Evolutionary conservation across 257 asterid genomes (phyloP), one percentile per base, ranked within the genome.

Genomic region (Prunella vulgaris): DNA sequence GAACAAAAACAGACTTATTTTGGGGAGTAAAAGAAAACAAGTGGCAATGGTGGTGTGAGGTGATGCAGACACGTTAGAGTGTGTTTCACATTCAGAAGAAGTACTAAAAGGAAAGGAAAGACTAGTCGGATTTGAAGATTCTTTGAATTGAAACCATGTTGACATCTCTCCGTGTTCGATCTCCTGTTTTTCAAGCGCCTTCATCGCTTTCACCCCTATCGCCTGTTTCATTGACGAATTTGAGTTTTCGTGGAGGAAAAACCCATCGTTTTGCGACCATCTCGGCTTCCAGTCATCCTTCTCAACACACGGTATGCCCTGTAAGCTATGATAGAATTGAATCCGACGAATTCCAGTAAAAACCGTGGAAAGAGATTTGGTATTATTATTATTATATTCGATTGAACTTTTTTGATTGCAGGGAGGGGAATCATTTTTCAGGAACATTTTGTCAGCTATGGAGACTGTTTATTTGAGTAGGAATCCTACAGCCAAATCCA

Each of bases 351-450:
- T 18, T 17, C n/a, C n/a, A n/a, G n/a, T n/a, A n/a, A n/a, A n/a
- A n/a, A n/a, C n/a, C n/a, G n/a, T n/a, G n/a, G n/a, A n/a, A n/a
- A n/a, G n/a, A n/a, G n/a, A 25, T 25, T 49, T 10, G 60, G 13
- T 24, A 5, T 5, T 32, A 0, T 21, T 9, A 8, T 54, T n/a
- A n/a, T n/a, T n/a, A n/a, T n/a, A n/a, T 21, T 18, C 38, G n/a
- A 15, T 14, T 74, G 35, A 15, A 58, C 57, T 1, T 20, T 71
- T 53, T 30, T 63, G 25, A 64, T 64, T 79, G 75, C 82, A 94
- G 99, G 97, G 96, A 70, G 83, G 88, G 61, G 96, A 87, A 77
- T 77, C 96, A 46, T 94, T 94, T 85, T 81, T 94, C 64, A 84
- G 97, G 84, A 85, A 80, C 60, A 80, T 81, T 10, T 84, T 94